Evolutionary conservation across 2,329 filamentous ascomycete genomes (phyloP).

Genomic region (Pseudocercospora crystallina): DNA sequence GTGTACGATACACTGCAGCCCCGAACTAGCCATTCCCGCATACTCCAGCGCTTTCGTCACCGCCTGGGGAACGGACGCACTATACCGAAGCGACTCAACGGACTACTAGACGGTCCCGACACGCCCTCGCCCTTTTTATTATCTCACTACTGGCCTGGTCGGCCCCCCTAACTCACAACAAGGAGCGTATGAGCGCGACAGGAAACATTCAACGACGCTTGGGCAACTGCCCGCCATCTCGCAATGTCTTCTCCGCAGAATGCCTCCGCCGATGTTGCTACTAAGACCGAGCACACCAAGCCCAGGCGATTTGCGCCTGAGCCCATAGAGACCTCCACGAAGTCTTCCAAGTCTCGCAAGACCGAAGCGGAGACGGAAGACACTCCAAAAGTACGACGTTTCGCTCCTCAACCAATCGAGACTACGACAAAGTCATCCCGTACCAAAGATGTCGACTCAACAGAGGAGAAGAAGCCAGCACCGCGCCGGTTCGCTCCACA

Average conservation of each 20-base stretch:
- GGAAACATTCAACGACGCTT: slow-evolving; percentile 14
- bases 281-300: slow-evolving; percentile 23
- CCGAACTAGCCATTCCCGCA: no score
- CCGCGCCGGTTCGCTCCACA: slow-evolving; percentile 34
- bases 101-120: no score
- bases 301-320: slow-evolving; percentile 62
- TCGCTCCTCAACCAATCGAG: slow-evolving; percentile 34
- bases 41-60: no score
- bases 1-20: no score
- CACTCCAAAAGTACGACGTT: slow-evolving; percentile 22
- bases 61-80: no score
- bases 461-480: slow-evolving; percentile 16
- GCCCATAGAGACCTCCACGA: slow-evolving; percentile 70
- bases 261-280: slow-evolving; percentile 13
- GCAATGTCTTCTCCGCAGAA: slow-evolving; percentile 20
- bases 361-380: slow-evolving; percentile 20
- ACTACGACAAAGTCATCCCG: slow-evolving; percentile 23
- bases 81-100: no score
- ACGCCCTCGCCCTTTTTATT: background rate
- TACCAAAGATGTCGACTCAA: slow-evolving; percentile 34
- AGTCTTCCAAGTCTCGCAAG: slow-evolving; percentile 40
- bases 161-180: slow-evolving; percentile 20
- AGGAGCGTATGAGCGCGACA: slow-evolving; percentile 26
- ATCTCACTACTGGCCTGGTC: slow-evolving; percentile 28
- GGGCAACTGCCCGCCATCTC: slow-evolving; percentile 19